Evolutionary conservation across 2,329 filamentous ascomycete genomes (phyloP), one percentile per base, ranked within the genome.

Genomic region (Fusarium sp.): DNA sequence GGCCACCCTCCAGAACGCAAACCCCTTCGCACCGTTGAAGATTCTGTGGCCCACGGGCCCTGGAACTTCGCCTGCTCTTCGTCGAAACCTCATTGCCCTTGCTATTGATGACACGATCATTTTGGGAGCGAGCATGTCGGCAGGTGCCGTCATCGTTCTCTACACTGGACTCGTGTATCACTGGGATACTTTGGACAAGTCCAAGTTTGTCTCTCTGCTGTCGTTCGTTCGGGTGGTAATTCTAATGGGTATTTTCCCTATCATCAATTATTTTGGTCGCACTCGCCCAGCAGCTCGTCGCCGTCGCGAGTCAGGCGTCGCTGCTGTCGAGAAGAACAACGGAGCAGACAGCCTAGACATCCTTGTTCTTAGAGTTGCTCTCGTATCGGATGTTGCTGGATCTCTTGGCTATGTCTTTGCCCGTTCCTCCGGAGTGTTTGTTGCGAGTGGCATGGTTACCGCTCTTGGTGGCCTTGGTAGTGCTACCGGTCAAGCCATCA

Each of bases 271-370:
- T 68, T 72, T 95, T 59, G 88, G 96, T 76, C 91, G 94, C 45
- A 79, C 81, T 14, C 79, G 87, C 67, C 82, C 89, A 68, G 79
- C 84, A 16, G 80, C 83, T 22, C 81, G 82, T 20, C 79, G 78
- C 58, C 78, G 74, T 20, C 77, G 81, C 64, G 77, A 79, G 51
- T 80, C 78, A 0, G 82, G 82, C 14, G 77, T 77, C 11, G 68
- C 66, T 69, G 66, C 75, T 4, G 62, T 77, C 4, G 86, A 89
- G 73, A 84, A 80, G 60, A 90, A 90, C 71, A 82, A 84, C 1
- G 95, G 96, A 15, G 92, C 92, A 2, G 94, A 97, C 78, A 82
- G 78, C 22, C 85, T 97, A 18, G 95, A 99, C 74, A 84, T 97
- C 10, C 88, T 86, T 78, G 83, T 97, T 40, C 90, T 98, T 56